Evolutionary conservation across 306 rosid genomes (phyloP).

Genomic region (Morella rubra): DNA sequence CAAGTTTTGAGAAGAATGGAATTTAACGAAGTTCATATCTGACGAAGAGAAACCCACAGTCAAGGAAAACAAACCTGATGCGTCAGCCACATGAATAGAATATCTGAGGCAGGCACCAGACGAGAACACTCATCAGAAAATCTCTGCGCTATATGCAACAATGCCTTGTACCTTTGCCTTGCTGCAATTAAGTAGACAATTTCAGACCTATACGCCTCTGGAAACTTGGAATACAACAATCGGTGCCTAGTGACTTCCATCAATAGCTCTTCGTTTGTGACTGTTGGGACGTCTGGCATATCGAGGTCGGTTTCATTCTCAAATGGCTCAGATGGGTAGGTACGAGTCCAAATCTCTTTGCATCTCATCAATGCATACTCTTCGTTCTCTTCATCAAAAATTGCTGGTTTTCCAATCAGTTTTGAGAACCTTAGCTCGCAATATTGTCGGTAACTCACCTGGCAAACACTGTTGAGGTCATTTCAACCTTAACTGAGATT

Average conservation of each 20-base stretch:
- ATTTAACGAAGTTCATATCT: too few relatives aligned
- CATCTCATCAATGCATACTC: slow-evolving; percentile 78
- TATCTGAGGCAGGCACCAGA: slow-evolving; percentile 78
- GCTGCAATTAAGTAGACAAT: slow-evolving; percentile 68
- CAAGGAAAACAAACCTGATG: slow-evolving; percentile 63
- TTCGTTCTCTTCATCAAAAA: slow-evolving; percentile 80
- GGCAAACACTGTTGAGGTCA: not conserved
- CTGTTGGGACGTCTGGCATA: slow-evolving; percentile 16
- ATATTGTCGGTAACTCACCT: slow-evolving; percentile 66
- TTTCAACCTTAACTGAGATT: too few relatives aligned
- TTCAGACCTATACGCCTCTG: slow-evolving; percentile 71
- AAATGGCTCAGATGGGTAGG: slow-evolving; percentile 68
- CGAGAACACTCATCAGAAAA: slow-evolving; percentile 42
- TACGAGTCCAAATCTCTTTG: slow-evolving; percentile 56
- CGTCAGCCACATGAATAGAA: slow-evolving; percentile 75
- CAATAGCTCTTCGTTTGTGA: slow-evolving; percentile 34
- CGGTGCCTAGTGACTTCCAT: slow-evolving; percentile 49
- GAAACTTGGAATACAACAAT: slow-evolving; percentile 45
- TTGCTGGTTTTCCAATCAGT: slow-evolving; percentile 61
- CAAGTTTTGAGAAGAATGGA: too few relatives aligned
- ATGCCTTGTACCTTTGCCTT: slow-evolving; percentile 73
- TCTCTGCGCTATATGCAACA: slow-evolving; percentile 56
- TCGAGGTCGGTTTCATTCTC: slow-evolving; percentile 60
- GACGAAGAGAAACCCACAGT: not conserved
- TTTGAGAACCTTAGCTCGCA: slow-evolving; percentile 66